Evolutionary conservation across 2,329 filamentous ascomycete genomes (phyloP), one percentile per base, ranked within the genome.

Genomic region (Lasiodiplodia sp.): DNA sequence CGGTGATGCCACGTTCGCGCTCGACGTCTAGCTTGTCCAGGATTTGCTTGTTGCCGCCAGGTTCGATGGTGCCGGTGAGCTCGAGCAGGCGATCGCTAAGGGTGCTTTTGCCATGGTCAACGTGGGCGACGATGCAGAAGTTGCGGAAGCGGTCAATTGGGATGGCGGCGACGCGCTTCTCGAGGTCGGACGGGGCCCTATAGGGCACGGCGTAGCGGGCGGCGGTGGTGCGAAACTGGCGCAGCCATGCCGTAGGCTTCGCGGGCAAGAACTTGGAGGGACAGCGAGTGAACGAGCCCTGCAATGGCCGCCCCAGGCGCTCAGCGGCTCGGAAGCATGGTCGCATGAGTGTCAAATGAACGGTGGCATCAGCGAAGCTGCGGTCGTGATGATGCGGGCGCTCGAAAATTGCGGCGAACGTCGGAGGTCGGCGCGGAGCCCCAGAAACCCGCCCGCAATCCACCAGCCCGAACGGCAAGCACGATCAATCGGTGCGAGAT

Each of bases 81-180:
- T 99, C 96, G 71, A 99, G 87, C 66, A 99, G 84, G 2, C 96
- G 91, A 77, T 99, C 96, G 73, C 91, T 95, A 66, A 99, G 89
- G 4, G 96, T 99, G 78, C 92, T 97, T 82, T 99, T 99, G 75
- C 96, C 96, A 89, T 99, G 96, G 79, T 99, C 96, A 78, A 99
- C 96, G 79, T 99, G 96, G 11, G 96, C 96, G 64, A 99, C 95
- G 76, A 99, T 98, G 81, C 96, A 99, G 80, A 99, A 99, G 80
- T 99, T 99, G 71, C 96, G 91, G 76, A 87, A 95, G 23, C 92
- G 88, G 68, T 91, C 88, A 75, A 94, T 91, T 2, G 92, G 92
- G 67, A 95, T 94, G 6, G 87, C 88, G 18, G 89, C 84, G 70
- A 95, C 94, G 72, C 89, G 84, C 69, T 83, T 81, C 77, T 91